Evolutionary conservation across 129 eudicot species (phyloP).

Genomic region (Escallonia rubra): DNA sequence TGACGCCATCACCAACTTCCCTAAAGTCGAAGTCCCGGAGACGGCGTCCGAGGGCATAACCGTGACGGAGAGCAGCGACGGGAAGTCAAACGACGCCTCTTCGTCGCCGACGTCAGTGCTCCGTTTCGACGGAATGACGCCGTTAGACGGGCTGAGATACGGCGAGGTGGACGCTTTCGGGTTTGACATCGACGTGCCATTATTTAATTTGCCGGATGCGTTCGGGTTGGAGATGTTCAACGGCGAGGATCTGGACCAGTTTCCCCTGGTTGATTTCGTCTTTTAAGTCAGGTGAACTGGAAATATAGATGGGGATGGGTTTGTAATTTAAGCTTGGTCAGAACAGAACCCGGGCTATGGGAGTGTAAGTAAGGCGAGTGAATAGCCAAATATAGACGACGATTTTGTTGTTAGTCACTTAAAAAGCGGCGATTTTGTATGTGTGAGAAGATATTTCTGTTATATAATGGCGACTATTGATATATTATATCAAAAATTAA

Average conservation of each 20-base stretch:
- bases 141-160: constrained; percentile 30
- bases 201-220: constrained; percentile 28
- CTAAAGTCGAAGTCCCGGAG: constrained; percentile 24
- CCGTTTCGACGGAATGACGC: constrained; percentile 28
- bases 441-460: too few species aligned
- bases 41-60: constrained; percentile 15
- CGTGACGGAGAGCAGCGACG: constrained; percentile 14
- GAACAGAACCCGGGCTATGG: too few species aligned
- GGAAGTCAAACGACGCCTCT: constrained; percentile 10
- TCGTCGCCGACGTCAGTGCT: constrained; percentile 69
- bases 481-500: too few species aligned
- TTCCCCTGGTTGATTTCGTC: constrained; percentile 47
- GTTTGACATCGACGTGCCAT: constrained; percentile 30
- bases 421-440: too few species aligned
- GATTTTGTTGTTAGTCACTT: too few species aligned
- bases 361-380: too few species aligned
- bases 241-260: constrained; percentile 42
- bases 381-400: too few species aligned
- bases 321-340: too few species aligned
- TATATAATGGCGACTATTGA: too few species aligned
- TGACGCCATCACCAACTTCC: constrained; percentile 61
- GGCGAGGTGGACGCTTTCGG: constrained; percentile 30
- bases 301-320: too few species aligned
- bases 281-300: constrained; percentile 24
- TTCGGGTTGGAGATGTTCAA: constrained; percentile 24